Conservation (phyloP, 495 filamentous ascomycete genomes). For the Astrothelium subdiscretum region DNA sequence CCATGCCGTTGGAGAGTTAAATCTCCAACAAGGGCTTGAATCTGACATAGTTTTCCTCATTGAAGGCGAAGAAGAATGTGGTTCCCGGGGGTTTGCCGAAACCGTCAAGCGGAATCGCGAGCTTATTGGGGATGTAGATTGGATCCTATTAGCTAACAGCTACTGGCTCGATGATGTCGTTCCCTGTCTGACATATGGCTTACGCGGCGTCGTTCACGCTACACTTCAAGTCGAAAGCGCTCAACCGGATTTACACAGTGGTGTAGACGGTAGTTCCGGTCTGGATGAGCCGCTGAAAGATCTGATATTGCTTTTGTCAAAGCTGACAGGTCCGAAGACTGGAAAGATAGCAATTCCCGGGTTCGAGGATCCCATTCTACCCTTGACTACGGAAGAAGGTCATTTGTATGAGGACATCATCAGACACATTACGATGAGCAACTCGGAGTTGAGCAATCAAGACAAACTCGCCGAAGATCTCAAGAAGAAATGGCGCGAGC, state of each 20-base stretch:
- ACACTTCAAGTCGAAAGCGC: conserved; percentile 76
- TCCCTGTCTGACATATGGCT: conserved; percentile 88
- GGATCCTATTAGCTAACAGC: conserved; percentile 88
- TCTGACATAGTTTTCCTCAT: conserved; percentile 88
- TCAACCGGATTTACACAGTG: conserved; percentile 84
- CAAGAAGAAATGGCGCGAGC: conserved; percentile 92
- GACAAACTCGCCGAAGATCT: conserved; percentile 62
- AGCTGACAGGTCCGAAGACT: conserved; percentile 52
- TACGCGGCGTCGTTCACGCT: conserved; percentile 89
- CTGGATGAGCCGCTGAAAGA: conserved; percentile 87
- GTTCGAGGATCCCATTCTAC: conserved; percentile 75
- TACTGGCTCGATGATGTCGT: conserved; percentile 97
- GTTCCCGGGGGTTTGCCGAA: conserved; percentile 76
- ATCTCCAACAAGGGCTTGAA: conserved; percentile 61
- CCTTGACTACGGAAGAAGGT: conserved; percentile 63
- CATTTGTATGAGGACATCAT: conserved; percentile 76
- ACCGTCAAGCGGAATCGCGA: conserved; percentile 65
- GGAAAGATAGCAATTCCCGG: conserved; percentile 56
- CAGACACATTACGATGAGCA: conserved; percentile 55
- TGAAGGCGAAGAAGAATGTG: conserved; percentile 94
- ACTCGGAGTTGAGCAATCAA: conserved; percentile 54
- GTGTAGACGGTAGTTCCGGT: conserved; percentile 82
- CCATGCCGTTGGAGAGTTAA: conserved; percentile 81
- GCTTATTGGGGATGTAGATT: conserved; percentile 83
- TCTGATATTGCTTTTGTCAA: conserved; percentile 66